Percentiles rank a stretch among this genome's conserved stretches.
Evolutionary conservation across 1,284 basidiomycete species (phyloP).

Genomic region (Rhodofomes roseus): DNA sequence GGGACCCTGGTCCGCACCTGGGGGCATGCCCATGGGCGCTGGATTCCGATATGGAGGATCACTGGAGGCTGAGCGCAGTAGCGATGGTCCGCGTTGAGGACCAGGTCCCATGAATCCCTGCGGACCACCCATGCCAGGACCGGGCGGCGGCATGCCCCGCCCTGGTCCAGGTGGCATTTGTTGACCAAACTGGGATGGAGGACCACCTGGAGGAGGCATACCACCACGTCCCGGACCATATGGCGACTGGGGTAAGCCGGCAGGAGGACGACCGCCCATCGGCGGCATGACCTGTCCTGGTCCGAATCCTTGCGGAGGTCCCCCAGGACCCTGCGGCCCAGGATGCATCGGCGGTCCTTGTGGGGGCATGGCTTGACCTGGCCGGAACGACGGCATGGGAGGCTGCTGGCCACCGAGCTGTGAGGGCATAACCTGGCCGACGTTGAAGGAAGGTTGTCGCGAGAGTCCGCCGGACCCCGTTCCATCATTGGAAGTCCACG

Average conservation of each 20-base stretch:
- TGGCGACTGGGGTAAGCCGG: not conserved
- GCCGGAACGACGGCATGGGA: slow-evolving; percentile 7
- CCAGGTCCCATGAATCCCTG: not conserved
- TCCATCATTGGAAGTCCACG: not conserved
- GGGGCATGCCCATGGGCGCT: not conserved
- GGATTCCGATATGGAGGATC: not conserved
- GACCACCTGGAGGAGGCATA: slow-evolving; percentile 13
- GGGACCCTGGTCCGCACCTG: slow-evolving; percentile 1
- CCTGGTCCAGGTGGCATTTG: not conserved
- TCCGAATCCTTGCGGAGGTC: not conserved
- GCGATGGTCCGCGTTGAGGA: slow-evolving; percentile 4
- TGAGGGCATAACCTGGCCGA: not conserved
- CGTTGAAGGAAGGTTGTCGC: not conserved
- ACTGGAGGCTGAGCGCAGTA: not conserved
- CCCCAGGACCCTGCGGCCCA: not conserved
- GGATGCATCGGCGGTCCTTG: not conserved
- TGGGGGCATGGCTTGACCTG: slow-evolving; percentile 2
- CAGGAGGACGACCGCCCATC: not conserved
- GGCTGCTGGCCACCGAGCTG: not conserved
- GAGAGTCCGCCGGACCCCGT: not conserved
- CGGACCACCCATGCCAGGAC: not conserved
- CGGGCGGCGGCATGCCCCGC: not conserved
- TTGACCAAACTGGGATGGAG: slow-evolving; percentile 3
- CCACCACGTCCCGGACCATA: slow-evolving; percentile 12
- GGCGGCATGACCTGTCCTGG: slow-evolving; percentile 6